Conservation (phyloP, 1,139 yeast genomes). For the Meyerozyma athensensis region DNA sequence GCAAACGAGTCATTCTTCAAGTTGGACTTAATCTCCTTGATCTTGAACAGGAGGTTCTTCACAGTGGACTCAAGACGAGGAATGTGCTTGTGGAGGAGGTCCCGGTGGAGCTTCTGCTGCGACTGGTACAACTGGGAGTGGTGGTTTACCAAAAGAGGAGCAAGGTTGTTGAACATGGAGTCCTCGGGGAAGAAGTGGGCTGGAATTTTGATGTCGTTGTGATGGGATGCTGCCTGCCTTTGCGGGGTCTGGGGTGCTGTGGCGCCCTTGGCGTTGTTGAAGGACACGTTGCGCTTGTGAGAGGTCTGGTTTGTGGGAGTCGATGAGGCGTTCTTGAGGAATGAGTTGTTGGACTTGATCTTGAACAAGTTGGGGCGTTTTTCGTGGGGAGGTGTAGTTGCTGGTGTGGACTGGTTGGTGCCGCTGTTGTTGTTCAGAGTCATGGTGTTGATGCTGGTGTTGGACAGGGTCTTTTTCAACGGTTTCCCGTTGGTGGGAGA, state of each 20-base stretch:
- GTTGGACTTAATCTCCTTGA: slow-evolving; percentile 40
- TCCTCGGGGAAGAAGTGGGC: slow-evolving; percentile 19
- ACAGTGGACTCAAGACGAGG: slow-evolving; percentile 36
- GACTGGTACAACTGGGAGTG: slow-evolving; percentile 28
- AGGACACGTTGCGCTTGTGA: slow-evolving; percentile 2
- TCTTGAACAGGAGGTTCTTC: slow-evolving; percentile 39
- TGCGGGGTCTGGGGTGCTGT: not conserved
- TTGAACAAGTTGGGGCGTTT: slow-evolving; percentile 30
- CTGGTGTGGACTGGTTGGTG: not conserved
- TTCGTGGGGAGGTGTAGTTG: not conserved
- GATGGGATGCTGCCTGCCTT: not conserved
- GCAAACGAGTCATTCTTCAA: slow-evolving; percentile 43
- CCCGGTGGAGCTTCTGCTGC: slow-evolving; percentile 29
- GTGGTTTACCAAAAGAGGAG: slow-evolving; percentile 33
- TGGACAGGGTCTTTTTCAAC: slow-evolving; percentile 3
- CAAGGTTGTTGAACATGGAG: slow-evolving; percentile 30
- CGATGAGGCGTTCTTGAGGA: slow-evolving; percentile 28
- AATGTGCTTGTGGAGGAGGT: slow-evolving; percentile 29
- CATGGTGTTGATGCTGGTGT: slow-evolving; percentile 4
- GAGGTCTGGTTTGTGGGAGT: slow-evolving; percentile 24
- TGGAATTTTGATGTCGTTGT: slow-evolving; percentile 9
- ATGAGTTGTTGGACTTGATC: slow-evolving; percentile 25
- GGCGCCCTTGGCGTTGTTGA: slow-evolving; percentile 1
- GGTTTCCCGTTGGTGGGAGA: not conserved
- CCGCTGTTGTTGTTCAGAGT: not conserved